Evolutionary conservation across 306 rosid genomes (phyloP).

Genomic region (Inga oerstediana): DNA sequence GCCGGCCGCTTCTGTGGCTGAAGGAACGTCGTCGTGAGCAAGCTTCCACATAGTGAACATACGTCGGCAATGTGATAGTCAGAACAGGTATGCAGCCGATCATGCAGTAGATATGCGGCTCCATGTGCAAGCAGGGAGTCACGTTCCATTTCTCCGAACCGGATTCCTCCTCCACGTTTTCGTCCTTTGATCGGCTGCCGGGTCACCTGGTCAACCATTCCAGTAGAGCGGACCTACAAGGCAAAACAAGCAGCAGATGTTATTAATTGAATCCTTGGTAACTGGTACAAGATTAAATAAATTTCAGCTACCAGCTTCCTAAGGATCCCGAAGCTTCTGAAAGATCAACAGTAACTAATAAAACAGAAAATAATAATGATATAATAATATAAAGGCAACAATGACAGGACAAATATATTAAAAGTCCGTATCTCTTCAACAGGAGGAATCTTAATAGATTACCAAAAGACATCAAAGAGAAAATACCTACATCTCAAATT

Average conservation of each 20-base stretch:
- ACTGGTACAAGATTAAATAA: too few species aligned
- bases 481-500: too few species aligned
- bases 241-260: slow-evolving; percentile 11
- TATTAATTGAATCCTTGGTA: background rate
- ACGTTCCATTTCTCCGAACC: slow-evolving; percentile 98
- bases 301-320: background rate
- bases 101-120: slow-evolving; percentile 88
- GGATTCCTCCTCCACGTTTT: slow-evolving; percentile 92
- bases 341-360: too few species aligned
- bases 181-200: slow-evolving; percentile 91
- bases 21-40: slow-evolving; percentile 63
- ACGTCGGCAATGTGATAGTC: slow-evolving; percentile 94
- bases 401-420: too few species aligned
- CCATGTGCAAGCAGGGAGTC: slow-evolving; percentile 99
- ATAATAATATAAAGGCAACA: too few species aligned
- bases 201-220: slow-evolving; percentile 76
- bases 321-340: background rate
- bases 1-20: slow-evolving; percentile 55
- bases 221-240: slow-evolving; percentile 89
- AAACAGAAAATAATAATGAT: too few species aligned
- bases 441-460: too few species aligned
- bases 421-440: too few species aligned
- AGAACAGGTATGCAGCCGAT: slow-evolving; percentile 89
- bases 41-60: slow-evolving; percentile 82
- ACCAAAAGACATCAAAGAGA: too few species aligned